Percentiles rank a stretch among this genome's conserved stretches.
These are phyloP conservation scores for Ceratobasidium sp. DNA, from an alignment of 1,284 basidiomycete species.

Conservation along the genomic window DNA sequence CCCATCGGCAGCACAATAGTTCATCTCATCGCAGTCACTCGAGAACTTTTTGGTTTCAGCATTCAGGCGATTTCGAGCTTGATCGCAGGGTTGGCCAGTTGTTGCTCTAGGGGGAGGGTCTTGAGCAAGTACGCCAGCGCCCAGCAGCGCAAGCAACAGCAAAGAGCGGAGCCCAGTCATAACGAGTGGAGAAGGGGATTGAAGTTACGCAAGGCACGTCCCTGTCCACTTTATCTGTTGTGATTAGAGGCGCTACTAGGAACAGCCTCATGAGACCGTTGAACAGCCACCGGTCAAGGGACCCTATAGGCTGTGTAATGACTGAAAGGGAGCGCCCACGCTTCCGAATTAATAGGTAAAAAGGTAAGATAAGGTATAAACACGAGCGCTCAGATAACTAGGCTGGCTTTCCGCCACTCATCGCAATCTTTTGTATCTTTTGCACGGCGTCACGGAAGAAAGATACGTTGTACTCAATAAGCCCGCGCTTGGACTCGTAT, in stretches of 20 bases:
- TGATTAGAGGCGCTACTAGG: background rate
- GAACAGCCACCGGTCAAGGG: no score
- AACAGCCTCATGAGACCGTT: background rate
- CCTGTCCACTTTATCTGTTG: background rate
- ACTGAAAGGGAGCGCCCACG: background rate
- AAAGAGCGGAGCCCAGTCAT: background rate
- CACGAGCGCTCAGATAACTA: background rate
- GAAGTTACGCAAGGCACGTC: background rate
- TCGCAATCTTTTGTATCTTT: conserved; percentile 42
- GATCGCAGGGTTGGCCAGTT: conserved; percentile 31
- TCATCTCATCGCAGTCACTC: conserved; percentile 70
- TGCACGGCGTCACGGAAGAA: conserved; percentile 70
- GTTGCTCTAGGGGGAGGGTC: background rate
- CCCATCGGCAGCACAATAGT: conserved; percentile 63
- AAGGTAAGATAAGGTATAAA: background rate
- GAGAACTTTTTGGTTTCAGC: conserved; percentile 67
- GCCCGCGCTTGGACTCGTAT: conserved; percentile 78
- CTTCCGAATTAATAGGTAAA: conserved; percentile 21
- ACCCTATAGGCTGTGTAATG: background rate
- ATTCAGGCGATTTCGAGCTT: conserved; percentile 63
- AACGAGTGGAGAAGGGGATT: background rate
- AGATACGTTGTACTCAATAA: conserved; percentile 94
- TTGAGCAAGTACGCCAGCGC: background rate
- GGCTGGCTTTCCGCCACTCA: conserved; percentile 3
- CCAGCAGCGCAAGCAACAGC: background rate